Base-by-base conservation (phyloP, 2,329 filamentous ascomycete species). In the Geosmithia flava region DNA sequence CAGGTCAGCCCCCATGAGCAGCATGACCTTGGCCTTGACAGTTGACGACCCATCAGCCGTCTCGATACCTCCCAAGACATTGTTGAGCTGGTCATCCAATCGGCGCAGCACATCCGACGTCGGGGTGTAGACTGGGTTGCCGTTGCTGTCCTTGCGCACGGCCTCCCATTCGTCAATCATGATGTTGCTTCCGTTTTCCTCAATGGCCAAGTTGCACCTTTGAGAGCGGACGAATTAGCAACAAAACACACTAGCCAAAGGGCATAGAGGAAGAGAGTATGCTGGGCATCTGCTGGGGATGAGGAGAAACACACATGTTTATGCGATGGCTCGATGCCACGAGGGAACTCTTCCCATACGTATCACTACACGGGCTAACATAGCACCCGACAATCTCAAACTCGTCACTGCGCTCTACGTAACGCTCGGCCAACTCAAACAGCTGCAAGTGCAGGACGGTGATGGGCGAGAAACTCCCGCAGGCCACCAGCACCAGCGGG, bases 121-220 rank as follows among this genome's bases (percentile, higher is more conserved):
- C 15, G 87, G 87, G 49, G 87, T 81, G 61, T 95, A 95, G 51
- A 85, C 78, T 52, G 83, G 80, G 64, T 91, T 83, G 50, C 85
- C 49, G 11, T 39, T 27, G 3, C 46, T 48, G 45, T 56, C 54
- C 30, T 48, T 49, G 41, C 52, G 54, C 33, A 52, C 40, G 39
- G 86, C 83, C 71, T 94, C 88, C 81, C 84, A 91, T 0, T 83
- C 80, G 62, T 93, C 87, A 43, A 90, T 84, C 78, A 87, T 86
- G 51, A 91, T 71, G 80, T 83, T 88, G 56, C 78, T 77, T 48
- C 83, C 82, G 47, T 84, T 81, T 55, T 83, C 73, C 54, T 78
- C 75, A 19, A 42, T 42, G 40, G 40, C 40, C 11, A 42, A 20
- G 8, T 42, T 42, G n/a, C 40, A 42, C 40, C 40, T 42, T 19